phyloP scores from a whole-genome alignment of 257 asterid genomes.

The Catharanthus roseus region DNA sequence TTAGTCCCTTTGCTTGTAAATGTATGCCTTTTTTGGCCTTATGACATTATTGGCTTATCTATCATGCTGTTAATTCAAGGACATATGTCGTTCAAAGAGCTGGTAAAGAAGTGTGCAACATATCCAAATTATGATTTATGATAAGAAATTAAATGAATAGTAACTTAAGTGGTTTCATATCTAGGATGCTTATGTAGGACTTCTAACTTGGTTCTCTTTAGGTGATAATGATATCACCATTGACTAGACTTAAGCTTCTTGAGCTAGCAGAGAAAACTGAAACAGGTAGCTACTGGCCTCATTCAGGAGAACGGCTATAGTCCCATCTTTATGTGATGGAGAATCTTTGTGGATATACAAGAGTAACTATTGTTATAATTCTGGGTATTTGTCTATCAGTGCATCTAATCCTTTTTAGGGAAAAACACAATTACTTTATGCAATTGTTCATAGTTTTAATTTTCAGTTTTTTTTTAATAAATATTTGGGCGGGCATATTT shows the following conservation, averaged over 20 bases:
- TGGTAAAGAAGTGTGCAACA: constrained; percentile 46
- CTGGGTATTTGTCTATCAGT: not conserved
- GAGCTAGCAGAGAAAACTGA: not conserved
- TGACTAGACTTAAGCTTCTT: not conserved
- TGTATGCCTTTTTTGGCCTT: constrained; percentile 8
- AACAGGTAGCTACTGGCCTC: not conserved
- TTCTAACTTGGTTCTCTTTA: not conserved
- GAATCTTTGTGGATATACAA: not conserved
- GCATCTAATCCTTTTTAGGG: not conserved
- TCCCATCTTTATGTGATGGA: not conserved
- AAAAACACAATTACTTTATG: not conserved
- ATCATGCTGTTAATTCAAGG: constrained; percentile 85
- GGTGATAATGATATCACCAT: not conserved
- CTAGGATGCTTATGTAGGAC: not conserved
- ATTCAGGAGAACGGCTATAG: not conserved
- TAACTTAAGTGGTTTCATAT: not conserved
- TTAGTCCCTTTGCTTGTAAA: not conserved
- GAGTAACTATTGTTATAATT: no score
- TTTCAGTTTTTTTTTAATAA: not conserved
- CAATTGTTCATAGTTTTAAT: not conserved
- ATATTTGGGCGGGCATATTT: not conserved
- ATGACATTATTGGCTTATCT: constrained; percentile 15
- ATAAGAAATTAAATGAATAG: constrained; percentile 15
- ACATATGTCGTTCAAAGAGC: constrained; percentile 81
- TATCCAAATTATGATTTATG: constrained; percentile 1